Base-by-base conservation (phyloP, 345 rosid species). In the Arabidopsis suecica region DNA sequence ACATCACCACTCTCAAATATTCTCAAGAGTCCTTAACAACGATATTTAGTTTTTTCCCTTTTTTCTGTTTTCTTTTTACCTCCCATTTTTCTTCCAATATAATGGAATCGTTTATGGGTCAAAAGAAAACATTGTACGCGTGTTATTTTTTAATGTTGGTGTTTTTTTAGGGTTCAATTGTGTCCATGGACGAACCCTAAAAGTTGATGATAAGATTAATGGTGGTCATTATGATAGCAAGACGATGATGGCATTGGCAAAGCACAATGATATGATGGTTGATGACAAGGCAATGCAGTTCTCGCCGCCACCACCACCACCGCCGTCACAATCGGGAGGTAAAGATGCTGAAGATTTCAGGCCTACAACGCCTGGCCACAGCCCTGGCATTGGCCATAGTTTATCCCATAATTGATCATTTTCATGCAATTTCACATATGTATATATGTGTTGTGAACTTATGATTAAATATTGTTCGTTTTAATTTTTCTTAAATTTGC, bases 291-390 rank as follows among this genome's bases (percentile, higher is more conserved):
- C 33, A 42, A 9, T 68, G 69, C 62, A 68, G 64, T 11, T 51
- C 18, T 76, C 69, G 20, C 48, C 58, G 30, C 30, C 30, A 28
- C 30, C 44, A 9, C 66, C 61, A 13, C 60, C 71, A 13, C 71
- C 72, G 14, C 68, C 79, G 20, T 71, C 81, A 23, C 79, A 83
- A 2, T 67, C 71, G 5, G 80, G 69, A 58, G 72, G 75, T 2
- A 77, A 77, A 58, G 67, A 67, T 13, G 67, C 38, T 5, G 84
- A 84, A 7, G 88, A 84, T 74, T 88, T 86, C 78, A 88, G 88
- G 69, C 89, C 91, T 12, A 87, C 91, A 40, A 56, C 82, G 30
- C 88, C 91, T 9, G 91, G 91, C 18, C 86, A 85, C 56, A 87
- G 89, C 77, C 89, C 91, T 34, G 86, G 91, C 38, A 84, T 84